phyloP scores from a whole-genome alignment of 306 rosid species.

The Betula pendula region DNA sequence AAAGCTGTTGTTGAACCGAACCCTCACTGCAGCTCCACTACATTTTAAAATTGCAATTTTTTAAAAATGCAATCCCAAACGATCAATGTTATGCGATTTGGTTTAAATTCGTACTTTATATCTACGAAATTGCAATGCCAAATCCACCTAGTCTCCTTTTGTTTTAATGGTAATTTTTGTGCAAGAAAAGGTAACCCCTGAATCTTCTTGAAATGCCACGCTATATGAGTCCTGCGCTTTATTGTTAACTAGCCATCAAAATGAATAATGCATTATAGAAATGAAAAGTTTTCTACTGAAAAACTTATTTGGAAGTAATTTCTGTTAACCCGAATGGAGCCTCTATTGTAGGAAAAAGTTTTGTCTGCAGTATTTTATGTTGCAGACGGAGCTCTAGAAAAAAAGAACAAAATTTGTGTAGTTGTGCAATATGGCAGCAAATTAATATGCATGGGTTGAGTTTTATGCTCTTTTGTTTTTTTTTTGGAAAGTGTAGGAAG shows the following conservation, averaged over 20 bases:
- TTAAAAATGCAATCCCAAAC: too few relatives aligned
- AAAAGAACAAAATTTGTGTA: too few relatives aligned
- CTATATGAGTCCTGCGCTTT: not conserved
- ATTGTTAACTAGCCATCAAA: not conserved
- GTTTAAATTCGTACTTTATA: too few relatives aligned
- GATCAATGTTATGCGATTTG: too few relatives aligned
- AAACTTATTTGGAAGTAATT: not conserved
- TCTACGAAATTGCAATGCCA: too few relatives aligned
- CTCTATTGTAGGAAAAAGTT: not conserved
- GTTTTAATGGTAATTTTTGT: not conserved
- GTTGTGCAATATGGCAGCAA: not conserved
- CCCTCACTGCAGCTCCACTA: too few relatives aligned
- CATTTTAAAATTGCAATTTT: too few relatives aligned
- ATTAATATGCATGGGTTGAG: not conserved
- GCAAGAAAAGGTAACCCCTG: not conserved
- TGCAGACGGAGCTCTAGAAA: not conserved
- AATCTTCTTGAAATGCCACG: not conserved
- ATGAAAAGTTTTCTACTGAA: not conserved
- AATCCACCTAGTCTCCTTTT: not conserved
- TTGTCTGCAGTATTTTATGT: not conserved
- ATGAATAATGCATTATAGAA: not conserved
- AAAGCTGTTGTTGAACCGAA: too few relatives aligned
- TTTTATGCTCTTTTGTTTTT: not conserved
- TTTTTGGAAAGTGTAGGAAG: constrained; percentile 4
- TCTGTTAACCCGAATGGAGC: not conserved